phyloP scores from a whole-genome alignment of 805 yeast species.

The Zygoascus tannicola region DNA sequence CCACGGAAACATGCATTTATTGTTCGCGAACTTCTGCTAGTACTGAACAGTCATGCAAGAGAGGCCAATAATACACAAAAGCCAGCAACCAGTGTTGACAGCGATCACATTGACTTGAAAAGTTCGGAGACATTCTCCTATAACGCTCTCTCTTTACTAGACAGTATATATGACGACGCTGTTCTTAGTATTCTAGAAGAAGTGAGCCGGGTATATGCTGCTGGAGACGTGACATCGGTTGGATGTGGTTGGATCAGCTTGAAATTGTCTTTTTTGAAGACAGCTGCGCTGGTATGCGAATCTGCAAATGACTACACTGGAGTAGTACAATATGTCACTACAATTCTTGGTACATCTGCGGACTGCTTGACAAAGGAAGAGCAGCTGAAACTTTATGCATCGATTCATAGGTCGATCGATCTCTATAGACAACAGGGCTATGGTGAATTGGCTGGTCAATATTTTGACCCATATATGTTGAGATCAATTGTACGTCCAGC shows the following conservation, averaged over 20 bases:
- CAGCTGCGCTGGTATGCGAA: constrained; percentile 46
- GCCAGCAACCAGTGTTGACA: too few species aligned
- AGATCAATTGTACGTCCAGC: constrained; percentile 34
- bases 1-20: constrained; percentile 61
- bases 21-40: constrained; percentile 42
- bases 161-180: constrained; percentile 10
- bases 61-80: neutral
- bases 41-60: neutral
- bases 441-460: constrained; percentile 23
- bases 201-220: constrained; percentile 46
- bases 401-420: constrained; percentile 26
- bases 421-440: constrained; percentile 10
- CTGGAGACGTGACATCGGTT: constrained; percentile 30
- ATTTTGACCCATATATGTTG: constrained; percentile 69
- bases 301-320: constrained; percentile 39
- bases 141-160: neutral
- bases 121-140: too few species aligned
- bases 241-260: constrained; percentile 45
- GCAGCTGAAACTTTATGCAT: constrained; percentile 37
- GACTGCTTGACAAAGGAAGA: constrained; percentile 49
- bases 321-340: constrained; percentile 39
- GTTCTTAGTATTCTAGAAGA: constrained; percentile 39
- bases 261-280: constrained; percentile 45
- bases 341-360: constrained; percentile 47
- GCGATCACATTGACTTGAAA: neutral